phyloP scores from a whole-genome alignment of 1,284 basidiomycete genomes.

The Malassezia equina region DNA sequence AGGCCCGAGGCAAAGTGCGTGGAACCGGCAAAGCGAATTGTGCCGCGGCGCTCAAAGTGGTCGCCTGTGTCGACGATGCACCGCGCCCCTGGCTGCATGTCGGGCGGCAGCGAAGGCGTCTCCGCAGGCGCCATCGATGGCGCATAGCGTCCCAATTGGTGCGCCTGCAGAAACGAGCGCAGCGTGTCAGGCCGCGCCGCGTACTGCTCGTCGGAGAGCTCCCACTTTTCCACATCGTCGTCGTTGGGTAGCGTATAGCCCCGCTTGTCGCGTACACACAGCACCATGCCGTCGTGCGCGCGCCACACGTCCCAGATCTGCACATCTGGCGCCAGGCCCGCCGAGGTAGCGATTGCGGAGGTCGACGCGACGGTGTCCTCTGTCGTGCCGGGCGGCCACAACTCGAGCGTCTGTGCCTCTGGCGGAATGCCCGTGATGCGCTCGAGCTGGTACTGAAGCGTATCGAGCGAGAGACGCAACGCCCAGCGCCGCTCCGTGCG shows the following conservation, averaged over 20 bases:
- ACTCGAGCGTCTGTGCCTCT: background rate
- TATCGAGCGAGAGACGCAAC: background rate
- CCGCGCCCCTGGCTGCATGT: constrained; percentile 60
- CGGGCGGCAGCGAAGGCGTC: constrained; percentile 1
- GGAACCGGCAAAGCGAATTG: constrained; percentile 69
- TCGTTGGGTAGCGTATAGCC: background rate
- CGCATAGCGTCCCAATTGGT: constrained; percentile 81
- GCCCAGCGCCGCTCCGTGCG: background rate
- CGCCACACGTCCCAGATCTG: background rate
- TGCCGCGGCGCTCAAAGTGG: constrained; percentile 60
- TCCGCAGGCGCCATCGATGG: constrained; percentile 37
- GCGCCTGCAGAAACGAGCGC: constrained; percentile 72
- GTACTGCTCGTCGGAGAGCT: constrained; percentile 14
- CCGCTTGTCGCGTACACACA: constrained; percentile 4
- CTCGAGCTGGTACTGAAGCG: constrained; percentile 3
- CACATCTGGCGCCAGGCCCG: background rate
- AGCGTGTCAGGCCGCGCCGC: constrained; percentile 60
- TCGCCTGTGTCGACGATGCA: constrained; percentile 65
- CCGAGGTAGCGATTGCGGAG: background rate
- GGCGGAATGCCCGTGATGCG: constrained; percentile 13
- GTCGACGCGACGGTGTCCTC: background rate
- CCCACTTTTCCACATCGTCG: constrained; percentile 10
- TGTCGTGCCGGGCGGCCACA: background rate
- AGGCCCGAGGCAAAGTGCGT: constrained; percentile 61
- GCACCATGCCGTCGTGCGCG: background rate